A percentile compares a stretch with the other conserved stretches of the same genome.
Evolutionary conservation across 2,329 filamentous ascomycete species (phyloP).

Genomic region (Clathrospora elynae): DNA sequence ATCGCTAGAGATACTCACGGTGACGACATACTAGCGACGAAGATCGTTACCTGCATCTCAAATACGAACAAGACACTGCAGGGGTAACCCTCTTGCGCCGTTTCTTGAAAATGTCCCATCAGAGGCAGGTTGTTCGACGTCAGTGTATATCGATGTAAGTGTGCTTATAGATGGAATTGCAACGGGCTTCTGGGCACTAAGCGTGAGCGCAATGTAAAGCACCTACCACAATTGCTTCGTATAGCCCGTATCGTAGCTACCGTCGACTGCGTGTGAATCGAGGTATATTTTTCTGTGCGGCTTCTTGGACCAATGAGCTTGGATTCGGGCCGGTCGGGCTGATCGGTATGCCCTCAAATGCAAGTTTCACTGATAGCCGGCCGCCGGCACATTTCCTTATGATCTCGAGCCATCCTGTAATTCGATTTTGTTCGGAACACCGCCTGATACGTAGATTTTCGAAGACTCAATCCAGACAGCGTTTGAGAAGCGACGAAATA

Average conservation of each 20-base stretch:
- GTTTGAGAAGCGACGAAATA: slow-evolving; percentile 1
- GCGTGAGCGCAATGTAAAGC: too few species aligned
- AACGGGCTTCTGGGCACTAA: too few species aligned
- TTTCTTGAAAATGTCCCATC: too few species aligned
- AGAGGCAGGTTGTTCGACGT: too few species aligned
- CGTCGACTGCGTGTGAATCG: neutral
- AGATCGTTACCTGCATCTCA: too few species aligned
- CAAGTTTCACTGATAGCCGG: slow-evolving; percentile 7
- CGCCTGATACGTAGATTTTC: neutral
- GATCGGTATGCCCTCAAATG: neutral
- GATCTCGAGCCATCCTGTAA: slow-evolving; percentile 9
- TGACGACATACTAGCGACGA: too few species aligned
- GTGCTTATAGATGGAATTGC: too few species aligned
- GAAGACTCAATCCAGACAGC: neutral
- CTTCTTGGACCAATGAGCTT: neutral
- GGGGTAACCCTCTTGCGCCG: too few species aligned
- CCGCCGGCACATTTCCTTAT: too few species aligned
- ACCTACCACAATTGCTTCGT: neutral
- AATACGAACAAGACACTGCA: too few species aligned
- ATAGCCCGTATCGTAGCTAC: neutral
- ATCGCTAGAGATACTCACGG: too few species aligned
- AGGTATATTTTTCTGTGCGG: neutral
- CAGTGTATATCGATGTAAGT: too few species aligned
- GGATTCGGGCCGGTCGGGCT: slow-evolving; percentile 2
- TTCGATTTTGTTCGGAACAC: neutral